A percentile compares a stretch with the other conserved stretches of the same genome.
These are phyloP conservation scores for Talaromyces trachyspermus DNA, from an alignment of 495 filamentous ascomycete genomes.

Conservation along the genomic window DNA sequence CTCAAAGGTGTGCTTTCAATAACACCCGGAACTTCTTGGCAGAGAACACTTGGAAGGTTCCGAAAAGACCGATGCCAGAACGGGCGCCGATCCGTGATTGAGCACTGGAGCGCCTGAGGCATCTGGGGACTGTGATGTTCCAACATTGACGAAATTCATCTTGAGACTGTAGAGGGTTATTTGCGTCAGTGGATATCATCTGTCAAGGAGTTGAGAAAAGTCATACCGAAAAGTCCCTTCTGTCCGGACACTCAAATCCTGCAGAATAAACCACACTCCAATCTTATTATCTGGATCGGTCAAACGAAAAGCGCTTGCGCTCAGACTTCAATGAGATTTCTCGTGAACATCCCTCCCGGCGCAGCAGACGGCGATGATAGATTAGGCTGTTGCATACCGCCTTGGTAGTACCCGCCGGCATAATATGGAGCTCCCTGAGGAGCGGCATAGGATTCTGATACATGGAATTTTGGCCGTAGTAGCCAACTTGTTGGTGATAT, in stretches of 20 bases:
- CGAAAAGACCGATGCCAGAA: conserved; percentile 82
- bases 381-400: conserved; percentile 20
- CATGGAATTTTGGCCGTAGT: conserved; percentile 28
- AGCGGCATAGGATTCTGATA: conserved; percentile 39
- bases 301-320: conserved; percentile 83
- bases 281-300: conserved; percentile 75
- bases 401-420: background rate
- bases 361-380: conserved; percentile 37
- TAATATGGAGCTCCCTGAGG: conserved; percentile 13
- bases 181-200: background rate
- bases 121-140: conserved; percentile 30
- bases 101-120: conserved; percentile 41
- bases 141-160: conserved; percentile 84
- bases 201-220: conserved; percentile 10
- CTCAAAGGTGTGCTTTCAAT: conserved; percentile 90
- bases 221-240: conserved; percentile 84
- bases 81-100: conserved; percentile 73
- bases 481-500: conserved; percentile 34
- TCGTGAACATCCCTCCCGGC: conserved; percentile 85
- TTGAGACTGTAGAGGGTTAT: conserved; percentile 42
- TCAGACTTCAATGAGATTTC: conserved; percentile 89
- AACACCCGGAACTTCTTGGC: conserved; percentile 97
- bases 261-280: conserved; percentile 95
- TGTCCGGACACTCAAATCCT: conserved; percentile 89
- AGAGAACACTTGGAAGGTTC: conserved; percentile 90